Percentiles rank a stretch among this genome's conserved stretches.
Conservation (phyloP, 768 basidiomycete species). For the Panaeolus papilionaceus region DNA sequence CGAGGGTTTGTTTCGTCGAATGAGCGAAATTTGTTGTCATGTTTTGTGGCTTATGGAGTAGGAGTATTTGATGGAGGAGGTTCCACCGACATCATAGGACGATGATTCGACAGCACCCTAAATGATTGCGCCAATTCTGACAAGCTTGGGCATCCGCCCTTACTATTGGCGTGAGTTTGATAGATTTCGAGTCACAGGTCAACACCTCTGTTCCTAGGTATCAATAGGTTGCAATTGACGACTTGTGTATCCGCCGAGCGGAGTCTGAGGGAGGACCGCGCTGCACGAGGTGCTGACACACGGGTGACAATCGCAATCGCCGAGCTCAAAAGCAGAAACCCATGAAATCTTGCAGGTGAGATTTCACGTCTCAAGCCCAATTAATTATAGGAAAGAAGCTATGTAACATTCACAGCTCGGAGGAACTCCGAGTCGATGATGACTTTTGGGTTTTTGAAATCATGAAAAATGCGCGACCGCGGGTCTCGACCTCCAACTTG, state of each 20-base stretch:
- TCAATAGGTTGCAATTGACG: not conserved
- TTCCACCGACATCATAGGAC: conserved; percentile 12
- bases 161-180: conserved; percentile 8
- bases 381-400: not conserved
- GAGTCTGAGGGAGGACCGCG: conserved; percentile 3
- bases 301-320: conserved; percentile 2
- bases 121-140: not conserved
- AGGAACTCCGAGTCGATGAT: not conserved
- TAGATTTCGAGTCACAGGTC: not conserved
- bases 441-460: not conserved
- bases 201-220: not conserved
- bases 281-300: conserved; percentile 6
- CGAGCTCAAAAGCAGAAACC: not conserved
- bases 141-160: not conserved
- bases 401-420: not conserved
- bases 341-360: not conserved
- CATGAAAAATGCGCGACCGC: conserved; percentile 1
- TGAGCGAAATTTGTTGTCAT: not conserved
- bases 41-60: conserved; percentile 5
- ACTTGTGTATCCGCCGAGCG: conserved; percentile 6
- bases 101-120: not conserved
- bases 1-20: conserved; percentile 6
- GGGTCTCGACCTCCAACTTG: not conserved
- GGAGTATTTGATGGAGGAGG: not conserved
- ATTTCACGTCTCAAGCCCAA: not conserved